Conservation (phyloP, 2,329 filamentous ascomycete genomes). For the Colletotrichum sp. region DNA sequence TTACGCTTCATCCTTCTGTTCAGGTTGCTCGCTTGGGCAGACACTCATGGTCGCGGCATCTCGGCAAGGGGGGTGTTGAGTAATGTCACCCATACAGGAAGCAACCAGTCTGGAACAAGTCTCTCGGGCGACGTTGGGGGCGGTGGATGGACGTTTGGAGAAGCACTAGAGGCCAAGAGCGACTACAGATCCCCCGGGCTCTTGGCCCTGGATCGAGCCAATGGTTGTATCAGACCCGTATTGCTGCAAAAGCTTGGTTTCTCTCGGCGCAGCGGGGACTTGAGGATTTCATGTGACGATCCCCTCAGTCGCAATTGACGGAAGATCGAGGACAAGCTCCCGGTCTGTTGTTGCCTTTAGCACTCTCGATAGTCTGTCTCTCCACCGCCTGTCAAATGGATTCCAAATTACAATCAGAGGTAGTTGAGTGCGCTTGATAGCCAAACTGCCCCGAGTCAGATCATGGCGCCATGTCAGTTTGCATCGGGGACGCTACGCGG, state of each 20-base stretch:
- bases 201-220: background rate
- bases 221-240: background rate
- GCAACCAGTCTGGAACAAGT: background rate
- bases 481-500: background rate
- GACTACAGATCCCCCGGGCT: background rate
- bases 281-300: background rate
- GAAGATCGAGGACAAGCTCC: background rate
- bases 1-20: background rate
- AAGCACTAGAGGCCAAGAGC: background rate
- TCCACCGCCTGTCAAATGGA: background rate
- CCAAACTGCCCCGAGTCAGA: background rate
- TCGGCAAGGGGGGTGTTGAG: background rate
- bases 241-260: constrained; percentile 4
- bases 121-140: background rate
- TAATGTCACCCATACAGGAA: background rate
- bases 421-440: background rate
- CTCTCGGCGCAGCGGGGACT: background rate
- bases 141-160: background rate
- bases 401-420: background rate
- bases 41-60: background rate
- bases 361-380: background rate
- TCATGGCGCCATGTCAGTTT: background rate
- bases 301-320: background rate
- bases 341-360: background rate
- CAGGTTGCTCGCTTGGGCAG: background rate